Conservation (phyloP, 2,329 filamentous ascomycete genomes). For the Hysterium pulicare region DNA sequence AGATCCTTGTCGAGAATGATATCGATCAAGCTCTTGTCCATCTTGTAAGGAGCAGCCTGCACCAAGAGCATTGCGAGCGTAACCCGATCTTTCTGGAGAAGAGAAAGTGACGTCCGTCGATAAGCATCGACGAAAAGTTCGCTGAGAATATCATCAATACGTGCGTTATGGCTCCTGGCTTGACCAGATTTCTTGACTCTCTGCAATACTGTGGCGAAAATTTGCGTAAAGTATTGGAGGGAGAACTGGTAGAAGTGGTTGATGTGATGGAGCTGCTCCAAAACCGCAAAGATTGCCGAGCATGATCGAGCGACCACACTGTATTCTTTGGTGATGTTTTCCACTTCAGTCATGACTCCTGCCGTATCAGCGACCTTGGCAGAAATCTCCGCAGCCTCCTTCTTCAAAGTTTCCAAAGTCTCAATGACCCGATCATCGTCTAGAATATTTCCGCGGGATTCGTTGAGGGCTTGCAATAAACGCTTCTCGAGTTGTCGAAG, state of each 20-base stretch:
- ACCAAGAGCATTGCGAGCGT: conserved; percentile 93
- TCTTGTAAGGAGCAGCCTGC: conserved; percentile 91
- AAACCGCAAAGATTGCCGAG: conserved; percentile 93
- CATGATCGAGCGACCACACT: conserved; percentile 89
- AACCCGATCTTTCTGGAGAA: conserved; percentile 91
- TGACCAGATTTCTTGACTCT: conserved; percentile 69
- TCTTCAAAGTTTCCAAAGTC: conserved; percentile 95
- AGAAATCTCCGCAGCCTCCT: conserved; percentile 93
- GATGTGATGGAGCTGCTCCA: conserved; percentile 95
- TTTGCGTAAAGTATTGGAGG: conserved; percentile 94
- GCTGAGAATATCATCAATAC: conserved; percentile 85
- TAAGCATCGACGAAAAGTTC: conserved; percentile 90
- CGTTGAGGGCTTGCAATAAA: conserved; percentile 89
- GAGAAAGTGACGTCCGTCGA: conserved; percentile 85
- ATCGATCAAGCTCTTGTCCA: conserved; percentile 89
- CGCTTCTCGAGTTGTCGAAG: conserved; percentile 92
- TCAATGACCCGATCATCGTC: conserved; percentile 98
- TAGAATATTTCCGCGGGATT: conserved; percentile 94
- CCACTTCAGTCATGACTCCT: conserved; percentile 96
- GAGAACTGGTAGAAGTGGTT: conserved; percentile 99
- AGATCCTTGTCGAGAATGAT: conserved; percentile 75
- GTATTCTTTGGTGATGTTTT: conserved; percentile 93
- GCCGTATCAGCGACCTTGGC: conserved; percentile 95
- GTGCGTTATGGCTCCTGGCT: conserved; percentile 70
- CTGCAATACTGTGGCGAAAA: conserved; percentile 89